These are phyloP conservation scores for Echeveria elegans DNA, from an alignment of 164 flowering plant genomes.

Conservation along the genomic window DNA sequence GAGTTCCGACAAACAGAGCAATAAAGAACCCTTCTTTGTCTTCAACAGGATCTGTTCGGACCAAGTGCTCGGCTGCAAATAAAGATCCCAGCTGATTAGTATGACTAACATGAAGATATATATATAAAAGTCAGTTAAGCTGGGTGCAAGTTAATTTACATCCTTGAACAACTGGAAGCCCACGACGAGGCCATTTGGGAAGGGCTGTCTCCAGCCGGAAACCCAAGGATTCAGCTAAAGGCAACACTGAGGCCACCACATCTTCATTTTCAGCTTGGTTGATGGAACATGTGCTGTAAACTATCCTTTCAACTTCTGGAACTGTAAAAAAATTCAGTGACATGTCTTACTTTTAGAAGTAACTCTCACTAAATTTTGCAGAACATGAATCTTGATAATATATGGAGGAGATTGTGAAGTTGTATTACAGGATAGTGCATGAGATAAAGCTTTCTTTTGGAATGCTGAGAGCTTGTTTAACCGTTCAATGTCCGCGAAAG, in stretches of 20 bases:
- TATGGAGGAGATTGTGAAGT: neutral
- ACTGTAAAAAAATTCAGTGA: conserved; percentile 21
- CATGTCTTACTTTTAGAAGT: neutral
- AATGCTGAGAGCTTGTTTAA: conserved; percentile 39
- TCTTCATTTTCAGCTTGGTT: conserved; percentile 88
- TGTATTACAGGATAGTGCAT: conserved; percentile 57
- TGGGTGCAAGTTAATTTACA: conserved; percentile 35
- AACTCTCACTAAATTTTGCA: neutral
- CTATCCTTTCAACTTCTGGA: conserved; percentile 56
- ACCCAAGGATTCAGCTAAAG: conserved; percentile 55
- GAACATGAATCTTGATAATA: neutral
- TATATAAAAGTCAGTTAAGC: neutral
- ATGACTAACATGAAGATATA: no score
- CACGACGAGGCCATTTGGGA: conserved; percentile 84
- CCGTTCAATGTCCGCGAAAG: conserved; percentile 19
- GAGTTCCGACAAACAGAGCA: conserved; percentile 49
- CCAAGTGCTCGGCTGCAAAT: conserved; percentile 51
- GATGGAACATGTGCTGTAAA: conserved; percentile 90
- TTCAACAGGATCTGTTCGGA: conserved; percentile 50
- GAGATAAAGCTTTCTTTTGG: conserved; percentile 51
- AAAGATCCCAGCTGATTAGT: neutral
- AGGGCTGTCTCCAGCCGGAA: conserved; percentile 62
- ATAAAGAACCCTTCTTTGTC: conserved; percentile 95
- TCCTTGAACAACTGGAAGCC: conserved; percentile 77
- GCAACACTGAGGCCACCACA: conserved; percentile 63